Base-by-base conservation (phyloP, 192 early-diverging fungal genomes). In the Mortierella antarctica region DNA sequence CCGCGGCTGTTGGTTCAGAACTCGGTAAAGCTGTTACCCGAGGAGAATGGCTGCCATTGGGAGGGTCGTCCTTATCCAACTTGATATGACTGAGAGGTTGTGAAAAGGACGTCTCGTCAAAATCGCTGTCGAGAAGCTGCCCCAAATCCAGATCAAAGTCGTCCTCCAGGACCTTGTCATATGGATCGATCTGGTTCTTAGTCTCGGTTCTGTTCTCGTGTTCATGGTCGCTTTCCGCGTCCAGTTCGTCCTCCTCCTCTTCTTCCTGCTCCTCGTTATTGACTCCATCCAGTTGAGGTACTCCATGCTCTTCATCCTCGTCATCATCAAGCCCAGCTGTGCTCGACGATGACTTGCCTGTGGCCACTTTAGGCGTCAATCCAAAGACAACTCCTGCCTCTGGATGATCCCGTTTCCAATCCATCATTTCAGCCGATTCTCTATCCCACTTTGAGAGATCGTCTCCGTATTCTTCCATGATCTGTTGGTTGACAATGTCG, bases 401-500 rank as follows among this genome's bases (percentile, higher is more conserved):
- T 7, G 83, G 78, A 71, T 85, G 74, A 21, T 73, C 79, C 5
- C 76, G 67, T 10, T 64, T 61, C 65, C 77, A 80, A 48, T 80
- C 56, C 7, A 80, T 72, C 65, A 59, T 20, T 14, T 83, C 84
- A n/a, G 71, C 69, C 5, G 74, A 40, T 4, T 40, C 69, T 12
- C 70, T 60, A 57, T 84, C 62, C 67, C 82, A 77, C 6, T 82
- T 76, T 4, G 80, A 85, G 0, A 67, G 55, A 45, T 79, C 67
- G 14, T 75, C 54, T 53, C 69, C 63, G 60, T 84, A 87, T n/a
- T 61, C 47, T 12, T 89, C 88, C 65, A 84, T 83, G 15, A 91
- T 62, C 21, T 82, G 72, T 50, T 84, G 62, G 52, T 92, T 89
- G 1, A 95, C 92, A 20, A 83, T 65, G 45, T 89, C 89, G 1